Evolutionary conservation across 164 flowering plant genomes (phyloP), one percentile per base, ranked within the genome.

Genomic region (Litsea cubeba): DNA sequence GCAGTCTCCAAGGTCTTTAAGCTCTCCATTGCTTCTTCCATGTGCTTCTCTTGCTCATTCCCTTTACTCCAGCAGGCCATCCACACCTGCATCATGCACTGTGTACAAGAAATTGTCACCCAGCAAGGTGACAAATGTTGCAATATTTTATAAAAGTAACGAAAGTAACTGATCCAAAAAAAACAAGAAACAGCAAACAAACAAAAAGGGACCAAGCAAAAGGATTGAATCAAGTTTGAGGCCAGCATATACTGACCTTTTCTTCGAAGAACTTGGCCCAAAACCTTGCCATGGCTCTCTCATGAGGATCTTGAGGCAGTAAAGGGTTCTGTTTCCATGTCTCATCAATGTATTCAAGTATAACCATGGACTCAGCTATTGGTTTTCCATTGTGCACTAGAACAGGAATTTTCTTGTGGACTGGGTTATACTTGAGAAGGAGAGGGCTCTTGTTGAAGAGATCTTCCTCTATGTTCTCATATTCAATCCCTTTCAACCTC

Each of bases 1-100:
- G 5, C 79, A 62, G 76, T 76, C 77, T 80, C 85, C 2, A 84
- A 12, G n/a, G 82, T 23, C 15, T 57, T 65, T 58, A 82, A 60
- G 12, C 74, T 87, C 78, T 76, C 79, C 12, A 3, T 17, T 22
- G 72, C 32, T 23, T 81, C 81, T 70, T 73, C 14, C 12, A 51
- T 18, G 22, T 78, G 80, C 72, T 79, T 77, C 62, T 71, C 78
- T 63, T 79, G 80, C 3, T 73, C 78, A 65, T 78, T 80, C 58
- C 82, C 83, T 24, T 76, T 12, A 54, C 40, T 66, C 69, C 40
- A 66, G 46, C 18, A 15, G 69, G 46, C 17, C 69, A 66, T 30
- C 46, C 69, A 30, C 12, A 15, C 7, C 3, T 11, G 46, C 69
- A 14, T 30, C 25, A 30, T 5, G 18, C 69, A 66, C 35, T 66